Evolutionary conservation across 2,329 filamentous ascomycete species (phyloP).

Genomic region (Lachnellula arida): DNA sequence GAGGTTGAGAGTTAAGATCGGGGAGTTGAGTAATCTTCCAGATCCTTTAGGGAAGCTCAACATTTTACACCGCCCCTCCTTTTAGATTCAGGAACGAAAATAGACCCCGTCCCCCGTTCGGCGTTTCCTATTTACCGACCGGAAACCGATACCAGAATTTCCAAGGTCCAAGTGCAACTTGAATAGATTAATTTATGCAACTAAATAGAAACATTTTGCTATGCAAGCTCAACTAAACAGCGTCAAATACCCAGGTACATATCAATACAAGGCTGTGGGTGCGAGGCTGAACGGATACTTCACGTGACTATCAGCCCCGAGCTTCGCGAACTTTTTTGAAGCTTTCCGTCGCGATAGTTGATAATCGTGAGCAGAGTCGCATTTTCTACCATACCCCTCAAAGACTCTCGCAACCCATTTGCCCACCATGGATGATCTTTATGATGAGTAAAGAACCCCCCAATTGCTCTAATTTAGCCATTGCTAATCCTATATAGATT

Average conservation of each 20-base stretch:
- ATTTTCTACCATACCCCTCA: slow-evolving; percentile 5
- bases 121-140: no score
- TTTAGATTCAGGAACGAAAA: no score
- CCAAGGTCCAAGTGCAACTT: no score
- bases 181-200: no score
- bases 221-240: no score
- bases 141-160: no score
- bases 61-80: neutral
- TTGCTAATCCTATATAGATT: slow-evolving; percentile 55
- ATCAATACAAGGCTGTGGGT: neutral
- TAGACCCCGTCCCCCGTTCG: no score
- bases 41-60: neutral
- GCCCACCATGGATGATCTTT: slow-evolving; percentile 79
- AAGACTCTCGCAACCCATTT: slow-evolving; percentile 1
- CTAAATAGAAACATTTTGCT: no score
- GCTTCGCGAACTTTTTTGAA: slow-evolving; percentile 24
- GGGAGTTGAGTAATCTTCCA: slow-evolving; percentile 8
- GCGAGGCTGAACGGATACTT: slow-evolving; percentile 16
- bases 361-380: slow-evolving; percentile 13
- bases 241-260: neutral
- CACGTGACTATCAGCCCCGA: slow-evolving; percentile 21
- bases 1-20: neutral
- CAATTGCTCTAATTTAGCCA: slow-evolving; percentile 2
- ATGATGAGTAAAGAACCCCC: slow-evolving; percentile 69
- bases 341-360: slow-evolving; percentile 17